phyloP scores from a whole-genome alignment of 108 stramenopile species.

The Chaetoceros tenuissimus region DNA sequence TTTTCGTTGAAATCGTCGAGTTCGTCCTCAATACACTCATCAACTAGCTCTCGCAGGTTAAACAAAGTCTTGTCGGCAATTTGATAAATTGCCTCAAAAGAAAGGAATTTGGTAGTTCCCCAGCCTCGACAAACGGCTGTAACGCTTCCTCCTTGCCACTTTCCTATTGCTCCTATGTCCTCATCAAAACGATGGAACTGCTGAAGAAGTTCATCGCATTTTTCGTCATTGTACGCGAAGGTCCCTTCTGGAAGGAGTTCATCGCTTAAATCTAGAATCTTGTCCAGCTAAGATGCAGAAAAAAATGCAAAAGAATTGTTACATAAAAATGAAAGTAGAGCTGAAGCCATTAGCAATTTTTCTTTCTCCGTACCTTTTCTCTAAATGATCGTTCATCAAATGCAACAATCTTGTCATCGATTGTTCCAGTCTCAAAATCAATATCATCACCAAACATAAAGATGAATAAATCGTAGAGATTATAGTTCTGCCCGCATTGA shows the following conservation, averaged over 20 bases:
- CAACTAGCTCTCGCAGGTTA: background rate
- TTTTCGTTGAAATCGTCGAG: background rate
- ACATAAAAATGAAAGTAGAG: background rate
- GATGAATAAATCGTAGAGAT: slow-evolving; percentile 4
- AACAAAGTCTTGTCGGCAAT: background rate
- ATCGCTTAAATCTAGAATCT: no score
- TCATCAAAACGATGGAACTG: slow-evolving; percentile 11
- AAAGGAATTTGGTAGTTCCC: background rate
- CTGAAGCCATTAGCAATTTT: background rate
- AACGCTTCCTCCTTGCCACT: slow-evolving; percentile 9
- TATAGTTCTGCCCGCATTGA: slow-evolving; percentile 3
- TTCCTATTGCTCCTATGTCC: slow-evolving; percentile 1
- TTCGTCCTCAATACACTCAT: no score
- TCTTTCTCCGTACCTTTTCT: background rate
- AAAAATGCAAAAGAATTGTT: background rate
- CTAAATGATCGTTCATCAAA: background rate
- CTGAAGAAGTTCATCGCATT: no score
- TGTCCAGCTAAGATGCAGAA: no score
- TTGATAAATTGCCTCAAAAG: slow-evolving; percentile 1
- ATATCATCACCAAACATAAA: slow-evolving; percentile 9
- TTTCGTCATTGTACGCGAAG: no score
- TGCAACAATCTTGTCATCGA: slow-evolving; percentile 2
- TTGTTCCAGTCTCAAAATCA: slow-evolving; percentile 4
- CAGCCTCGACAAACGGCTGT: slow-evolving; percentile 8
- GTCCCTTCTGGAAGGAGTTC: no score